Conservation (phyloP, 2,329 filamentous ascomycete species). For the Fusarium secorum region DNA sequence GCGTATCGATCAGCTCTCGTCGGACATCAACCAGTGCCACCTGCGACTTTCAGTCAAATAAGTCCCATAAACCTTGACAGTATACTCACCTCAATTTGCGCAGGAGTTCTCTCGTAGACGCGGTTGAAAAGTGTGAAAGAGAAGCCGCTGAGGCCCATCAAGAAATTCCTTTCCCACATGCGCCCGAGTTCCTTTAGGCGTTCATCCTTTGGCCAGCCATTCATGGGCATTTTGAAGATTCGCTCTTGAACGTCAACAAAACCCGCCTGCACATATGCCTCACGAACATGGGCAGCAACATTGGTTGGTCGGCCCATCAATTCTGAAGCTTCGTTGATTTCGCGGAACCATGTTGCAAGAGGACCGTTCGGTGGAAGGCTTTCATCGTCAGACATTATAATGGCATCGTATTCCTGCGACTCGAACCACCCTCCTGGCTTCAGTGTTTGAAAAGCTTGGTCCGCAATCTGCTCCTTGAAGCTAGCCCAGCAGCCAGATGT, state of each 20-base stretch:
- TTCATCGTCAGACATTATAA: slow-evolving; percentile 54
- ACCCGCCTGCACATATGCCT: slow-evolving; percentile 56
- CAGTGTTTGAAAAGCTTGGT: slow-evolving; percentile 58
- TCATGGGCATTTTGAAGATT: slow-evolving; percentile 62
- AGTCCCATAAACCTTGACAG: background rate
- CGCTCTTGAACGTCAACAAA: slow-evolving; percentile 63
- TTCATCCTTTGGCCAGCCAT: slow-evolving; percentile 60
- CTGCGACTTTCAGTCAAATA: slow-evolving; percentile 42
- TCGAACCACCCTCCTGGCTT: slow-evolving; percentile 64
- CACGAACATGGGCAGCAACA: slow-evolving; percentile 46
- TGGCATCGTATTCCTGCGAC: slow-evolving; percentile 57
- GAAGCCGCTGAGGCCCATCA: slow-evolving; percentile 55
- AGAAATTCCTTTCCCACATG: slow-evolving; percentile 55
- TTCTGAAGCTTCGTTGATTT: slow-evolving; percentile 51
- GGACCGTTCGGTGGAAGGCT: slow-evolving; percentile 51
- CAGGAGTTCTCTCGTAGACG: slow-evolving; percentile 50
- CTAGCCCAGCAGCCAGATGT: slow-evolving; percentile 60
- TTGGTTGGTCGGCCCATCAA: slow-evolving; percentile 50
- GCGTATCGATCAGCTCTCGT: slow-evolving; percentile 54
- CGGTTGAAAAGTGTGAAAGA: slow-evolving; percentile 53
- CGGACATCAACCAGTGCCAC: slow-evolving; percentile 59
- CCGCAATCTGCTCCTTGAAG: slow-evolving; percentile 59
- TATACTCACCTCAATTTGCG: slow-evolving; percentile 58
- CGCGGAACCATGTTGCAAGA: slow-evolving; percentile 51
- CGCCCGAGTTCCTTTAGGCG: slow-evolving; percentile 53